phyloP scores from a whole-genome alignment of 257 asterid genomes.

The Handroanthus guayacan region DNA sequence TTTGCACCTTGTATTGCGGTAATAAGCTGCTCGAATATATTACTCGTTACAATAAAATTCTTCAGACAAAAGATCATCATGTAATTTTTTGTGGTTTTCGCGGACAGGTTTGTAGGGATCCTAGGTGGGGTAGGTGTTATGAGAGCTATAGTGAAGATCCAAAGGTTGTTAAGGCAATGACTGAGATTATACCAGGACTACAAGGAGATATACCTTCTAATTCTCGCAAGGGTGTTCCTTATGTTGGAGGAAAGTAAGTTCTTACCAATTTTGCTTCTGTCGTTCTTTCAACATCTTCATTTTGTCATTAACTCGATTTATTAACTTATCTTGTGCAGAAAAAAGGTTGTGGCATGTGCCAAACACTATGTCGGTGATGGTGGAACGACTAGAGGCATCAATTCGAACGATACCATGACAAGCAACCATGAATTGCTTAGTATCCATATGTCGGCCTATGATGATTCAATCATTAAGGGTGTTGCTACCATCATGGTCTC shows the following conservation, averaged over 20 bases:
- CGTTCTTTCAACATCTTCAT: not conserved
- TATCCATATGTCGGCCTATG: slow-evolving; percentile 52
- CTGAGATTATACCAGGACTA: slow-evolving; percentile 46
- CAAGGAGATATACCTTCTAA: slow-evolving; percentile 48
- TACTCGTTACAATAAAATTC: not conserved
- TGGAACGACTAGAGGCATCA: slow-evolving; percentile 57
- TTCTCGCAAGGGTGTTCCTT: slow-evolving; percentile 48
- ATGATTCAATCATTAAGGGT: slow-evolving; percentile 52
- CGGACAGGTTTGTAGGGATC: slow-evolving; percentile 53
- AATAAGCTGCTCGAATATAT: slow-evolving; percentile 1
- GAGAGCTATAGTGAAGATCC: slow-evolving; percentile 62
- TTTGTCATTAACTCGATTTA: not conserved
- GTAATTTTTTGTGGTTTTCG: not conserved
- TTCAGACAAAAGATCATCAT: not conserved
- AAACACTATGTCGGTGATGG: slow-evolving; percentile 65
- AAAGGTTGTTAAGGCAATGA: slow-evolving; percentile 43
- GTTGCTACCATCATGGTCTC: slow-evolving; percentile 56
- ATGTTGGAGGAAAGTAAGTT: slow-evolving; percentile 44
- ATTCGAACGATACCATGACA: slow-evolving; percentile 43
- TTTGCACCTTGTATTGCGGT: slow-evolving; percentile 49
- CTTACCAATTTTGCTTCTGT: not conserved
- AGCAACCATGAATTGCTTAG: slow-evolving; percentile 46
- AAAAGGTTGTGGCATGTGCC: slow-evolving; percentile 55
- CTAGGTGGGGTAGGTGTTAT: slow-evolving; percentile 54
- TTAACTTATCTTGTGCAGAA: slow-evolving; percentile 30